Conservation (phyloP, 768 basidiomycete genomes). For the Saitozyma podzolica region DNA sequence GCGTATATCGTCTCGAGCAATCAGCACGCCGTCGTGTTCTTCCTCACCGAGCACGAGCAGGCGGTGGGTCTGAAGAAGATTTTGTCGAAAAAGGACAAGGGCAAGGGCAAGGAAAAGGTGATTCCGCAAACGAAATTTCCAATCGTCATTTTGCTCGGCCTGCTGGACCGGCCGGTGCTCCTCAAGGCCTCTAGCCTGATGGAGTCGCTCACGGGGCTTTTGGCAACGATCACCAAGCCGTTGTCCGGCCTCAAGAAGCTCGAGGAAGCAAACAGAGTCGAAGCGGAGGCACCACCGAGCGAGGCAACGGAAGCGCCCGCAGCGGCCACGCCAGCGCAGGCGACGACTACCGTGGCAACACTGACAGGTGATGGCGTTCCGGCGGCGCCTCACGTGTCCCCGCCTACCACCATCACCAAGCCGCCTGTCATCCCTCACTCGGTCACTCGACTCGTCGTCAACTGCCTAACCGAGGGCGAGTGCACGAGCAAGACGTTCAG, state of each 20-base stretch:
- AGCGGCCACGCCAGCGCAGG: not conserved
- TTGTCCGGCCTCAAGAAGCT: slow-evolving; percentile 51
- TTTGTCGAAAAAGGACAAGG: slow-evolving; percentile 66
- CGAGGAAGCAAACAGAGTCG: not conserved
- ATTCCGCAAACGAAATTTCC: slow-evolving; percentile 79
- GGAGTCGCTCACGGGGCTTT: slow-evolving; percentile 83
- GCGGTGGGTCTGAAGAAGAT: slow-evolving; percentile 63
- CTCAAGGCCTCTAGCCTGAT: slow-evolving; percentile 86
- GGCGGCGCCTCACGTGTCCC: slow-evolving; percentile 1
- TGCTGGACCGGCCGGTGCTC: slow-evolving; percentile 82
- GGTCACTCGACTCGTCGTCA: slow-evolving; percentile 87
- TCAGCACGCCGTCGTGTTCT: slow-evolving; percentile 81
- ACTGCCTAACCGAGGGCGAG: slow-evolving; percentile 95
- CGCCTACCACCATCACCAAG: slow-evolving; percentile 49
- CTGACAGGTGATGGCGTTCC: not conserved
- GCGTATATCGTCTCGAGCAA: slow-evolving; percentile 83
- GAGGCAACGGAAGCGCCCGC: not conserved
- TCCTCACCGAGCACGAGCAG: slow-evolving; percentile 92
- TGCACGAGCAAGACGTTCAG: slow-evolving; percentile 96
- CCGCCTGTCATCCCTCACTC: slow-evolving; percentile 80
- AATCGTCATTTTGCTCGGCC: slow-evolving; percentile 79
- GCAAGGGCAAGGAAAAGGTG: slow-evolving; percentile 87
- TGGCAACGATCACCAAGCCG: slow-evolving; percentile 85
- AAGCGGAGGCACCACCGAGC: not conserved
- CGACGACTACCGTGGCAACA: not conserved